Percentiles rank a stretch among this genome's conserved stretches.
These are phyloP conservation scores for Citrullus amarus DNA, from an alignment of 306 rosid species.

Conservation along the genomic window DNA sequence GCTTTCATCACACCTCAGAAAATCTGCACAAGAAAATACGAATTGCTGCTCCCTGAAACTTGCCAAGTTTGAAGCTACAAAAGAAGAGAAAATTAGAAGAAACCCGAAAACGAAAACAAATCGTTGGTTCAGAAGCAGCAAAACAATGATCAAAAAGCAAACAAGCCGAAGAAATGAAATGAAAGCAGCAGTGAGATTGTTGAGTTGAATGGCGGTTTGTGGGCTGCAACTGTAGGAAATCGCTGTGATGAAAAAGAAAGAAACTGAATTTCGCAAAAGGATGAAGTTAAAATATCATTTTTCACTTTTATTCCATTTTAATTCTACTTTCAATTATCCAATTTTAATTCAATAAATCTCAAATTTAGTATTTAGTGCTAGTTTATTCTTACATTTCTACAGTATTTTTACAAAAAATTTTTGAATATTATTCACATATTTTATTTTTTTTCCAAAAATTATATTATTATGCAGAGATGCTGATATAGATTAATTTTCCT, in stretches of 20 bases:
- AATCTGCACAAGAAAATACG: neutral
- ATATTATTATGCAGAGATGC: too few relatives aligned
- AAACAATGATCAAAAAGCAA: neutral
- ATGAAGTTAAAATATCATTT: too few relatives aligned
- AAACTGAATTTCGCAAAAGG: neutral
- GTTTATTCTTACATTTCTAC: too few relatives aligned
- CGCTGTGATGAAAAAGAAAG: neutral
- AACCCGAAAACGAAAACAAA: neutral
- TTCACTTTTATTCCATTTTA: too few relatives aligned
- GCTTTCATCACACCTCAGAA: slow-evolving; percentile 15
- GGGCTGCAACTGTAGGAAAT: neutral
- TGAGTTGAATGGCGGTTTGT: neutral
- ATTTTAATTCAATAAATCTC: too few relatives aligned
- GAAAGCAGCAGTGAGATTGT: neutral
- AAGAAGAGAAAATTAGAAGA: neutral
- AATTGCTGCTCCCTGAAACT: neutral
- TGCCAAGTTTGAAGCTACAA: neutral
- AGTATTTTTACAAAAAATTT: too few relatives aligned
- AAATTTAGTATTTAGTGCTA: too few relatives aligned
- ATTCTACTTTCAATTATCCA: too few relatives aligned
- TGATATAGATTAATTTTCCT: too few relatives aligned
- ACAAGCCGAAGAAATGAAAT: neutral
- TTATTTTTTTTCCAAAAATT: too few relatives aligned
- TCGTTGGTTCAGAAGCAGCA: neutral
- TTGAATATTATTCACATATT: too few relatives aligned